Conservation (phyloP, 2,329 filamentous ascomycete genomes). For the Trichoderma asperellum region DNA sequence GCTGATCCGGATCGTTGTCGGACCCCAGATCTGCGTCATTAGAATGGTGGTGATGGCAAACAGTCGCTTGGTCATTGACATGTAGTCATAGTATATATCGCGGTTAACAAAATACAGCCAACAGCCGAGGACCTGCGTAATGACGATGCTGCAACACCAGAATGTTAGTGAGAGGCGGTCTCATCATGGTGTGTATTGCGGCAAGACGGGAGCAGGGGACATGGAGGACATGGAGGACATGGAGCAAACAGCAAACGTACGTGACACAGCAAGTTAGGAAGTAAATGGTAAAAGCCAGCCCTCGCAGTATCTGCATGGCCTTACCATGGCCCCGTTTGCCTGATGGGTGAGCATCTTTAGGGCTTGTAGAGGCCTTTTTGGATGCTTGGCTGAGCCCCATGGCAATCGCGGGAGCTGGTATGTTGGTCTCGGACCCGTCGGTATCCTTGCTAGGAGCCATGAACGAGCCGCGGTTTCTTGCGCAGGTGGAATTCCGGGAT, state of each 20-base stretch:
- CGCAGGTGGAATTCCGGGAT: neutral
- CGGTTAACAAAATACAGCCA: slow-evolving; percentile 77
- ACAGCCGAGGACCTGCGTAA: slow-evolving; percentile 75
- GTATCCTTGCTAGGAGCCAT: slow-evolving; percentile 37
- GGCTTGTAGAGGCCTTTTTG: slow-evolving; percentile 28
- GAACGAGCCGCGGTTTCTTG: slow-evolving; percentile 3
- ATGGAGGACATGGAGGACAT: no score
- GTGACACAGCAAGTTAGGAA: slow-evolving; percentile 53
- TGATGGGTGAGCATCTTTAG: slow-evolving; percentile 51
- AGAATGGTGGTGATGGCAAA: slow-evolving; percentile 79
- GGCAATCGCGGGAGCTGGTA: slow-evolving; percentile 40
- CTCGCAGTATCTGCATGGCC: slow-evolving; percentile 56
- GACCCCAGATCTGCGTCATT: slow-evolving; percentile 86
- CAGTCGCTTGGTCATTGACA: slow-evolving; percentile 82
- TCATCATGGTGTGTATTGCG: neutral
- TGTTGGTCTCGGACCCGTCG: slow-evolving; percentile 34
- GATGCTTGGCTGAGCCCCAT: slow-evolving; percentile 33
- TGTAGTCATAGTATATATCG: slow-evolving; percentile 82
- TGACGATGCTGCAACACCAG: slow-evolving; percentile 55
- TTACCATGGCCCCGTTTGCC: slow-evolving; percentile 58
- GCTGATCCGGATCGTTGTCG: slow-evolving; percentile 79
- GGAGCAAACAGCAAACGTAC: slow-evolving; percentile 45
- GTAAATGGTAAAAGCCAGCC: slow-evolving; percentile 56
- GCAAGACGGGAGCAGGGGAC: neutral
- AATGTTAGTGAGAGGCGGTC: slow-evolving; percentile 26